Evolutionary conservation across 805 yeast genomes (phyloP).

Genomic region (Pachysolen tannophilus): DNA sequence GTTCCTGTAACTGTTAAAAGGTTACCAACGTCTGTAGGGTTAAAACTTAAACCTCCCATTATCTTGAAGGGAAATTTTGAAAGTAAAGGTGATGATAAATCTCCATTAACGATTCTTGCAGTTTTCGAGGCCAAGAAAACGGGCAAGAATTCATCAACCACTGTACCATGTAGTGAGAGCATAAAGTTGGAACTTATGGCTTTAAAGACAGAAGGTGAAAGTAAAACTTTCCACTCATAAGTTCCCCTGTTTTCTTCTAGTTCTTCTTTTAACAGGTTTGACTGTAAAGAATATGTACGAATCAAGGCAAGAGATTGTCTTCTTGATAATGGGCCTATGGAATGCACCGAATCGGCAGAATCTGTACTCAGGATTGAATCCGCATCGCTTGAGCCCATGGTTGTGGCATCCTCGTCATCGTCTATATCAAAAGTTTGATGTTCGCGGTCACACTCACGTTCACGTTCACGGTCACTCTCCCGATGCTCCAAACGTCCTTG

Average conservation of each 20-base stretch:
- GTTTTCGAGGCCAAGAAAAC: conserved; percentile 27
- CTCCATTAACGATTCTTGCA: conserved; percentile 2
- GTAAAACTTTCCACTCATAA: conserved; percentile 13
- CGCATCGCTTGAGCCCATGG: not conserved
- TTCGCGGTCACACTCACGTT: not conserved
- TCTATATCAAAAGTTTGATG: not conserved
- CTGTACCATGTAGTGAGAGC: conserved; percentile 38
- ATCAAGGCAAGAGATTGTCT: conserved; percentile 9
- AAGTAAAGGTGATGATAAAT: conserved; percentile 1
- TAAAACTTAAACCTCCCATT: conserved; percentile 45
- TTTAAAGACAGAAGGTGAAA: conserved; percentile 7
- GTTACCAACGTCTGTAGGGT: conserved; percentile 38
- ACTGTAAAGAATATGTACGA: not conserved
- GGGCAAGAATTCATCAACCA: conserved; percentile 48
- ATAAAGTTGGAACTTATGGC: conserved; percentile 26
- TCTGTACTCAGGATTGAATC: conserved; percentile 1
- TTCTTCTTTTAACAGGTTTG: conserved; percentile 2
- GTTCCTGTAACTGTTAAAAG: conserved; percentile 46
- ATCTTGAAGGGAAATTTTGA: conserved; percentile 37
- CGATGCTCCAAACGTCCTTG: too few species aligned
- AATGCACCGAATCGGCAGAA: conserved; percentile 8
- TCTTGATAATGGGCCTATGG: conserved; percentile 8
- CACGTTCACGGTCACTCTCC: not conserved
- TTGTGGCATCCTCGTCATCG: not conserved
- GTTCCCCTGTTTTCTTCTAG: not conserved